Conservation (phyloP, 192 early-diverging fungal genomes). For the Spinellus fusiger region DNA sequence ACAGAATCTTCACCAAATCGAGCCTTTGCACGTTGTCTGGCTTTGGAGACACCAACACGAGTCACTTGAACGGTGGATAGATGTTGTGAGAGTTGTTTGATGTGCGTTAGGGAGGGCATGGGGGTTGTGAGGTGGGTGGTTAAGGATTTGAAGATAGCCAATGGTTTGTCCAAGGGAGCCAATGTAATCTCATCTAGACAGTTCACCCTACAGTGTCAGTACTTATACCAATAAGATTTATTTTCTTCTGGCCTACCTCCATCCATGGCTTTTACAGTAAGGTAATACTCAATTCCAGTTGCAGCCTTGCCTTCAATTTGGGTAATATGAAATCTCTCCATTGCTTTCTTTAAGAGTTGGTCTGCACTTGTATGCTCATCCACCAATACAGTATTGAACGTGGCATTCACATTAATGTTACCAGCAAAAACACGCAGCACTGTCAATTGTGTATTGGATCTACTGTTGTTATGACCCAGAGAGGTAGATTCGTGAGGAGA, state of each 20-base stretch:
- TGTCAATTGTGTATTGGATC: conserved; percentile 29
- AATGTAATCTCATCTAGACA: conserved; percentile 40
- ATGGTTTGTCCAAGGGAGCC: conserved; percentile 44
- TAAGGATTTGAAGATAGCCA: conserved; percentile 48
- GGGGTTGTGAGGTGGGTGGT: conserved; percentile 43
- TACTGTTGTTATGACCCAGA: conserved; percentile 4
- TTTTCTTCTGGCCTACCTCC: conserved; percentile 33
- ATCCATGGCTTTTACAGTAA: conserved; percentile 46
- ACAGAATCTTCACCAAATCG: conserved; percentile 33
- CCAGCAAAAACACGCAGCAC: conserved; percentile 51
- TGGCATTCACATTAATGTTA: conserved; percentile 48
- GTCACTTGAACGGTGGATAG: conserved; percentile 24
- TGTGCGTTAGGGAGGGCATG: conserved; percentile 42
- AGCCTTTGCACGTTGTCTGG: conserved; percentile 12
- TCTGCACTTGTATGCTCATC: conserved; percentile 34
- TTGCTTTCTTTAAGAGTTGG: conserved; percentile 43
- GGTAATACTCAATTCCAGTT: conserved; percentile 36
- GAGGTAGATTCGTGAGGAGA: conserved; percentile 5
- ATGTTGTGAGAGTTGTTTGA: conserved; percentile 13
- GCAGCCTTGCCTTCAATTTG: conserved; percentile 29
- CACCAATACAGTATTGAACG: conserved; percentile 50
- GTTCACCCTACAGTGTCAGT: background rate
- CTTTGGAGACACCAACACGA: conserved; percentile 21
- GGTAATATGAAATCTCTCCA: conserved; percentile 47
- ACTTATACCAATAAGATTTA: background rate